phyloP scores from a whole-genome alignment of 2,329 filamentous ascomycete genomes.

The Geosmithia flava region DNA sequence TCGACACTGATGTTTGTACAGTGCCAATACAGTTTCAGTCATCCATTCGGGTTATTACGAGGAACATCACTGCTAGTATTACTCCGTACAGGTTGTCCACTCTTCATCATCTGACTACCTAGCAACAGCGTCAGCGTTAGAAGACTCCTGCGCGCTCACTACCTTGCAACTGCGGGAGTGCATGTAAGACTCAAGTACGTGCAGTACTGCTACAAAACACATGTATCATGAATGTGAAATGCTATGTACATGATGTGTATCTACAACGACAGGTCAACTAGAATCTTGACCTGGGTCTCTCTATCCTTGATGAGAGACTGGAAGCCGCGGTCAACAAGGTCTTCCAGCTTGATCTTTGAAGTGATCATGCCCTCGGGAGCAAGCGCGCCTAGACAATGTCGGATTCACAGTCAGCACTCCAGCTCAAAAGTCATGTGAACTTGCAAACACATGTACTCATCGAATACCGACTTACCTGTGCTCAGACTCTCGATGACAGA shows the following conservation, averaged over 20 bases:
- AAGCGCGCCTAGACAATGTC: constrained; percentile 17
- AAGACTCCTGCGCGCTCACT: too few species aligned
- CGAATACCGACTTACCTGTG: constrained; percentile 10
- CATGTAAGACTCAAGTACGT: background rate
- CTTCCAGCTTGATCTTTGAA: constrained; percentile 38
- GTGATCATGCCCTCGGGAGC: constrained; percentile 49
- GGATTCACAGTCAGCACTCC: constrained; percentile 9
- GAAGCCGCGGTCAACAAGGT: constrained; percentile 45
- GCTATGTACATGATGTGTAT: background rate
- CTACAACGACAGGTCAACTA: constrained; percentile 30
- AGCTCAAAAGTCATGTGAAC: constrained; percentile 34
- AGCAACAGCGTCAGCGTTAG: too few species aligned
- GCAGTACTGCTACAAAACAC: too few species aligned
- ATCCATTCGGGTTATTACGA: too few species aligned
- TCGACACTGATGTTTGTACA: too few species aligned
- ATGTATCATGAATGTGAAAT: too few species aligned
- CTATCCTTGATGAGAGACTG: constrained; percentile 44
- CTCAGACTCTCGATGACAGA: background rate
- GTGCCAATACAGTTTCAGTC: too few species aligned
- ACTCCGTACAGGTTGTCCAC: too few species aligned
- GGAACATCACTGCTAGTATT: too few species aligned
- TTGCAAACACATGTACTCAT: constrained; percentile 32
- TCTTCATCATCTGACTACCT: too few species aligned
- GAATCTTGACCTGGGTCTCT: constrained; percentile 50
- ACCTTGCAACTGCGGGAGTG: too few species aligned